phyloP scores from a whole-genome alignment of 768 basidiomycete genomes.

The Candolleomyces efflorescens region DNA sequence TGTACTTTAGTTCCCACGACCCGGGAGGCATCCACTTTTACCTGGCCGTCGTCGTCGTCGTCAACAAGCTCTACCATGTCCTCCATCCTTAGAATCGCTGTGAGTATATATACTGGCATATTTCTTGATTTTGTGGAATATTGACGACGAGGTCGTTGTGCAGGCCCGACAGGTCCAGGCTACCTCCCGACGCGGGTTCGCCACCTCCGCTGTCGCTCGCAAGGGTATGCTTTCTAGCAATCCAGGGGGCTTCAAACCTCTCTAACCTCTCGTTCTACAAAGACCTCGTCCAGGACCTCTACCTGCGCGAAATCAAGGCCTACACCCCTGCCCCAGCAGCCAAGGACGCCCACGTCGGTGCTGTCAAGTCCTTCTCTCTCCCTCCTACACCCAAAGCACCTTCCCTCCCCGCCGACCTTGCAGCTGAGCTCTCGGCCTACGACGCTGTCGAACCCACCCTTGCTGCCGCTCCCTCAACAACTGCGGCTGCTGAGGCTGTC shows the following conservation, averaged over 20 bases:
- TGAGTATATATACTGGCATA: conserved; percentile 25
- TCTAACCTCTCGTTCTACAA: conserved; percentile 32
- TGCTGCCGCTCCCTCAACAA: conserved; percentile 30
- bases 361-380: conserved; percentile 75
- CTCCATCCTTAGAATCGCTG: conserved; percentile 52
- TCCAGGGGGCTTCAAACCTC: conserved; percentile 18
- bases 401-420: conserved; percentile 74
- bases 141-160: not conserved
- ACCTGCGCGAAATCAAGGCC: conserved; percentile 82
- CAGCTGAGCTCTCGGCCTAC: conserved; percentile 84
- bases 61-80: conserved; percentile 57
- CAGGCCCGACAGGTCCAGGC: conserved; percentile 53
- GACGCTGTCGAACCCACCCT: conserved; percentile 72
- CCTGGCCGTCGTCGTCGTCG: conserved; percentile 33
- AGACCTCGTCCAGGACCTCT: conserved; percentile 94
- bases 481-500: conserved; percentile 26
- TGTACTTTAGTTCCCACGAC: not conserved
- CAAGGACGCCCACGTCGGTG: conserved; percentile 86
- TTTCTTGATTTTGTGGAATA: not conserved
- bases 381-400: conserved; percentile 77
- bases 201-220: conserved; percentile 54
- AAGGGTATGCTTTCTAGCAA: conserved; percentile 47
- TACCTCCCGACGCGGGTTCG: conserved; percentile 42
- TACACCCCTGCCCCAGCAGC: conserved; percentile 82
- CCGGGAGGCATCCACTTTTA: conserved; percentile 31